phyloP scores from a whole-genome alignment of 768 basidiomycete species.

The Hypsizygus marmoreus region DNA sequence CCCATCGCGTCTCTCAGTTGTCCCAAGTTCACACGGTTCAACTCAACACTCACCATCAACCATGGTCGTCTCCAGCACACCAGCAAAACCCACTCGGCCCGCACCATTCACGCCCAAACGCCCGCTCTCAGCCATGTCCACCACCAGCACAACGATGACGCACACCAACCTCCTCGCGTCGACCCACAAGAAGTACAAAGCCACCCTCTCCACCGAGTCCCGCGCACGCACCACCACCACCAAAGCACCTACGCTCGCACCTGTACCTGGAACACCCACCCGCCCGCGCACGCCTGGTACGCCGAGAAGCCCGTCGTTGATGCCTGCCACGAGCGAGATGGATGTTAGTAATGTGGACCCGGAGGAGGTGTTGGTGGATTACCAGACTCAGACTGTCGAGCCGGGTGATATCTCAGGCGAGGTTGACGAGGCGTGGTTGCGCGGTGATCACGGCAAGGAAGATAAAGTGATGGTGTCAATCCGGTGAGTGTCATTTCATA shows the following conservation, averaged over 20 bases:
- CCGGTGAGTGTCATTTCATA: slow-evolving; percentile 44
- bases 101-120: slow-evolving; percentile 60
- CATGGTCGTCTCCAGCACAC: slow-evolving; percentile 28
- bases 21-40: no score
- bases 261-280: slow-evolving; percentile 58
- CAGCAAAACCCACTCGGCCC: slow-evolving; percentile 39
- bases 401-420: slow-evolving; percentile 67
- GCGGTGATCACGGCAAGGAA: slow-evolving; percentile 64
- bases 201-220: slow-evolving; percentile 52
- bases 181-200: slow-evolving; percentile 70
- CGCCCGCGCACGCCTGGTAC: slow-evolving; percentile 60
- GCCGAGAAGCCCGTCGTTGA: slow-evolving; percentile 51
- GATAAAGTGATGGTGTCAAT: slow-evolving; percentile 89
- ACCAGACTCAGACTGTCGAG: slow-evolving; percentile 69
- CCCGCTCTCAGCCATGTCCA: slow-evolving; percentile 38
- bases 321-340: slow-evolving; percentile 63
- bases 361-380: slow-evolving; percentile 79
- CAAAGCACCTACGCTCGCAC: slow-evolving; percentile 34
- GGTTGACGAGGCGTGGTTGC: slow-evolving; percentile 59
- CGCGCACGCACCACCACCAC: slow-evolving; percentile 21
- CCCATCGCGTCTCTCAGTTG: no score
- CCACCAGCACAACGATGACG: no score
- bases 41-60: no score
- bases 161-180: slow-evolving; percentile 30
- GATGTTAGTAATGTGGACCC: slow-evolving; percentile 73